phyloP scores from a whole-genome alignment of 768 basidiomycete genomes.

The Lentinus tigrinus region DNA sequence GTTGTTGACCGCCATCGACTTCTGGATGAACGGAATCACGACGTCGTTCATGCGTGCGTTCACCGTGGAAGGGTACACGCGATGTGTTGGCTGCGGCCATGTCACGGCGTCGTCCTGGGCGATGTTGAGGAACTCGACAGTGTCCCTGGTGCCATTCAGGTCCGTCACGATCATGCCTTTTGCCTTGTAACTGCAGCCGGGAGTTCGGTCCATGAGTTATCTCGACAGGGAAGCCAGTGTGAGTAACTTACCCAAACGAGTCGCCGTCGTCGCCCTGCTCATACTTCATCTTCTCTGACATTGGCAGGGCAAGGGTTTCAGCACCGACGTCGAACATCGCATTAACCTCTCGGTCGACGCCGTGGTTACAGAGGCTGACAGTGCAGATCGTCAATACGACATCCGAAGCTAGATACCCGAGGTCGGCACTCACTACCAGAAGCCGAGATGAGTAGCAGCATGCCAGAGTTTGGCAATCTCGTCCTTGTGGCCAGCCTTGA shows the following conservation, averaged over 20 bases:
- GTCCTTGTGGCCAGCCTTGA: slow-evolving; percentile 38
- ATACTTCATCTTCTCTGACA: slow-evolving; percentile 57
- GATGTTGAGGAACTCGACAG: slow-evolving; percentile 63
- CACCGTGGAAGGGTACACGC: slow-evolving; percentile 57
- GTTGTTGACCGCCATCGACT: slow-evolving; percentile 55
- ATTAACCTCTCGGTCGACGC: slow-evolving; percentile 44
- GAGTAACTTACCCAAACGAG: slow-evolving; percentile 37
- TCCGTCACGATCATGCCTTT: slow-evolving; percentile 63
- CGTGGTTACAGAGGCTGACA: slow-evolving; percentile 55
- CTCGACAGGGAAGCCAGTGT: not conserved
- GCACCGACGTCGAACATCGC: slow-evolving; percentile 57
- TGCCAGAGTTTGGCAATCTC: slow-evolving; percentile 56
- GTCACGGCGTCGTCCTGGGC: slow-evolving; percentile 68
- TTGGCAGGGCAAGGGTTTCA: slow-evolving; percentile 50
- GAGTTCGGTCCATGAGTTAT: not conserved
- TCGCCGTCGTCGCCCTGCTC: slow-evolving; percentile 52
- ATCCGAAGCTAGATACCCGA: not conserved
- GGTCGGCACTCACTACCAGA: slow-evolving; percentile 59
- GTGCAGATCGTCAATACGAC: not conserved
- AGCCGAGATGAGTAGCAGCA: slow-evolving; percentile 57
- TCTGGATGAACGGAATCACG: slow-evolving; percentile 55
- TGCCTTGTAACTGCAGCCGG: slow-evolving; percentile 53
- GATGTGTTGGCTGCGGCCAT: slow-evolving; percentile 51
- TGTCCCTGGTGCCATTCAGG: slow-evolving; percentile 53
- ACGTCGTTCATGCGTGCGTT: slow-evolving; percentile 47